Evolutionary conservation across 371 early-diverging fungal species (phyloP).

Genomic region (Nosema muscidifuracis): DNA sequence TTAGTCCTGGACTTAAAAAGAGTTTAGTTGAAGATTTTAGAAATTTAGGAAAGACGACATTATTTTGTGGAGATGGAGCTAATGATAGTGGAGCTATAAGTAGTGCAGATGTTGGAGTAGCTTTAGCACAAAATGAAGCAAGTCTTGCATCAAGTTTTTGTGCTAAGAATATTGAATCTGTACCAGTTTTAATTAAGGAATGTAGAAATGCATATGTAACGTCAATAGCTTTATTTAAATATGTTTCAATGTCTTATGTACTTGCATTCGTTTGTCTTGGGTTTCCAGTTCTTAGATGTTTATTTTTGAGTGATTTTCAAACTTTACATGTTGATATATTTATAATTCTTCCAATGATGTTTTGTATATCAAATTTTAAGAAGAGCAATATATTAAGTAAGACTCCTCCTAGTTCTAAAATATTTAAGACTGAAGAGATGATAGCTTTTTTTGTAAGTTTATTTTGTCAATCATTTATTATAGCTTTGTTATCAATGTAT

Average conservation of each 20-base stretch:
- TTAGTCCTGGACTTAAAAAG: conserved; percentile 93
- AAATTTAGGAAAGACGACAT: conserved; percentile 29
- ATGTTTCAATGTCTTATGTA: conserved; percentile 79
- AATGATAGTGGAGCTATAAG: conserved; percentile 97
- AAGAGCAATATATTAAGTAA: conserved; percentile 19
- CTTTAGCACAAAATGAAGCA: conserved; percentile 87
- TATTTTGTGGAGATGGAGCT: conserved; percentile 88
- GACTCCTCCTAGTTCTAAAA: conserved; percentile 28
- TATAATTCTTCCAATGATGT: conserved; percentile 47
- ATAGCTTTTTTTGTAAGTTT: conserved; percentile 19
- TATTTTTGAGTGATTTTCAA: conserved; percentile 62
- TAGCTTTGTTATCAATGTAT: conserved; percentile 5
- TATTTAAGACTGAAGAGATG: conserved; percentile 11
- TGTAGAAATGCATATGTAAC: conserved; percentile 93
- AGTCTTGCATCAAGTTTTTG: conserved; percentile 94
- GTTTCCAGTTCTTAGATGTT: conserved; percentile 67
- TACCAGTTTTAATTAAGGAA: conserved; percentile 80
- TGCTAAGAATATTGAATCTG: conserved; percentile 77
- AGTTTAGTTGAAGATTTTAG: conserved; percentile 52
- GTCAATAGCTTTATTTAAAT: conserved; percentile 90
- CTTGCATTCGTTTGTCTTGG: conserved; percentile 81
- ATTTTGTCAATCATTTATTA: conserved; percentile 3
- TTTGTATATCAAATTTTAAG: conserved; percentile 46
- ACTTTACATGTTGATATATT: conserved; percentile 59
- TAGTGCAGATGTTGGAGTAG: conserved; percentile 90